Evolutionary conservation across 2,329 filamentous ascomycete species (phyloP).

Genomic region (Zasmidium cellare): DNA sequence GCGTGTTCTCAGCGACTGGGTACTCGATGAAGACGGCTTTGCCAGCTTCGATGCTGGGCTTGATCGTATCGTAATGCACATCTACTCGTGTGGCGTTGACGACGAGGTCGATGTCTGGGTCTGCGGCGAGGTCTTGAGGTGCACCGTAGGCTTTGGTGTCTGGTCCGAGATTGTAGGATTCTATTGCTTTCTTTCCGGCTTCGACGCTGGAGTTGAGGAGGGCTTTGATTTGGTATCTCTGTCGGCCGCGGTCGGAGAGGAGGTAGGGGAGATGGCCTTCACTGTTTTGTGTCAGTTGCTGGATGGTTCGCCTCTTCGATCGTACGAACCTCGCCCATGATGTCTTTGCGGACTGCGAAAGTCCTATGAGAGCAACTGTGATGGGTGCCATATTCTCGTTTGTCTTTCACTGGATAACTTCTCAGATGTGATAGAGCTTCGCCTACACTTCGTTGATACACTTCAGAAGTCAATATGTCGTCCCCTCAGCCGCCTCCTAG

Average conservation of each 20-base stretch:
- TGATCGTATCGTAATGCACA: conserved; percentile 44
- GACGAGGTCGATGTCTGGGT: conserved; percentile 50
- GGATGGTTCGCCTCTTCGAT: not conserved
- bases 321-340: conserved; percentile 52
- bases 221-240: conserved; percentile 50
- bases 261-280: conserved; percentile 62
- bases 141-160: conserved; percentile 46
- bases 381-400: conserved; percentile 49
- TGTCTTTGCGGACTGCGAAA: conserved; percentile 53
- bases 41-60: conserved; percentile 39
- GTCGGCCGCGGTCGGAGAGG: conserved; percentile 42
- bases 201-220: conserved; percentile 50
- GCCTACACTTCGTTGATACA: too few species aligned
- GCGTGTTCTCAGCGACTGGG: conserved; percentile 48
- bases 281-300: conserved; percentile 19
- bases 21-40: conserved; percentile 49
- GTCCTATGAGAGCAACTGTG: conserved; percentile 59
- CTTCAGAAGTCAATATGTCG: too few species aligned
- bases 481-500: too few species aligned
- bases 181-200: conserved; percentile 45
- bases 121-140: conserved; percentile 45
- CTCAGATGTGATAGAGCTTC: too few species aligned
- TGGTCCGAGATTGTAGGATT: conserved; percentile 38
- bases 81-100: conserved; percentile 47
- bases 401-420: too few species aligned